These are phyloP conservation scores for Cardamine occulta DNA, from an alignment of 345 rosid genomes.

Conservation along the genomic window DNA sequence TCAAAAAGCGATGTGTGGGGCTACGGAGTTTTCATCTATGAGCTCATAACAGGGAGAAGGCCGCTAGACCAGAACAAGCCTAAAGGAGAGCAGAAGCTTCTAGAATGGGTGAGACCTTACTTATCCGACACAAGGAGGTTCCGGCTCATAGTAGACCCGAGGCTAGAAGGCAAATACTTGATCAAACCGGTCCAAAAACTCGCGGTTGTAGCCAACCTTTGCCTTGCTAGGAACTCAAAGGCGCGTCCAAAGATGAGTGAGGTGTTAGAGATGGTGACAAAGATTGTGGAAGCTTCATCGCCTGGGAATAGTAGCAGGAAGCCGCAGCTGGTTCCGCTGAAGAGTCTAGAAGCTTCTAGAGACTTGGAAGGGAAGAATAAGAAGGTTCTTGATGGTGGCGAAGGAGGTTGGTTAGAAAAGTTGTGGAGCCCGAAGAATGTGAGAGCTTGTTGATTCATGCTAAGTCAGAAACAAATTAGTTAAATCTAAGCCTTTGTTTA, in stretches of 20 bases:
- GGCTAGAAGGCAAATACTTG: constrained; percentile 59
- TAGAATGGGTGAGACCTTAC: constrained; percentile 88
- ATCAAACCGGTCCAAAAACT: constrained; percentile 62
- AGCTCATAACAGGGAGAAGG: constrained; percentile 87
- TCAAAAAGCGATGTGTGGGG: constrained; percentile 91
- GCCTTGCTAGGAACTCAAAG: constrained; percentile 72
- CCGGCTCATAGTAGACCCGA: constrained; percentile 63
- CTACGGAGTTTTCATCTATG: constrained; percentile 88
- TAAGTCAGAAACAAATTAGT: not conserved
- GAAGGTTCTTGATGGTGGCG: constrained; percentile 44
- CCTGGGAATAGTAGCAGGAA: constrained; percentile 37
- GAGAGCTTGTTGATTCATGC: constrained; percentile 42
- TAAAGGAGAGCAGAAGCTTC: constrained; percentile 77
- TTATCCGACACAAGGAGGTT: constrained; percentile 59
- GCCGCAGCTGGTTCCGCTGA: constrained; percentile 46
- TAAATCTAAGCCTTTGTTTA: not conserved
- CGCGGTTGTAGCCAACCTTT: constrained; percentile 66
- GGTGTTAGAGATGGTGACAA: constrained; percentile 69
- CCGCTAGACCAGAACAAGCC: constrained; percentile 81
- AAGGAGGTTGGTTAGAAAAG: constrained; percentile 48
- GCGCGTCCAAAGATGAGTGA: constrained; percentile 92
- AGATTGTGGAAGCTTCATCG: constrained; percentile 51
- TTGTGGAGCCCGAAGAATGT: constrained; percentile 54
- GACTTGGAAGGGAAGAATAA: constrained; percentile 36
- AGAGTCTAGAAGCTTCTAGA: constrained; percentile 41